Base-by-base conservation (phyloP, 164 flowering plant species). In the Hamamelis virginiana region DNA sequence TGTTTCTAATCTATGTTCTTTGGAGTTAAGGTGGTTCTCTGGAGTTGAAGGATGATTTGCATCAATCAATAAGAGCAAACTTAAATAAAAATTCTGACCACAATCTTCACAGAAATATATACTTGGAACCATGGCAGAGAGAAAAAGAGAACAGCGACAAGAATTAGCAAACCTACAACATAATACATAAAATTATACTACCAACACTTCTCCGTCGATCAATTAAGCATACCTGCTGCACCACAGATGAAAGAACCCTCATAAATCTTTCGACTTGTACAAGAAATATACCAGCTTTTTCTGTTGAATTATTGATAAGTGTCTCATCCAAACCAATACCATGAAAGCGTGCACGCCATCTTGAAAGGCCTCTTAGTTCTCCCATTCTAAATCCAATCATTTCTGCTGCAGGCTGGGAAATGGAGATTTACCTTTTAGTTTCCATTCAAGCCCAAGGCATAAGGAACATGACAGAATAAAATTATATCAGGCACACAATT, bases 371-470 rank as follows among this genome's bases (percentile, higher is more conserved):
- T 80, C 90, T 82, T 18, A 95, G 82, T 80, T 92, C 99, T 64
- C 99, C 99, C 78, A 91, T 80, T 82, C 97, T 80, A 76, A 95
- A 95, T 65, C 82, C 97, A 79, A 95, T 86, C 44, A 92, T 83
- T 81, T 95, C 99, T 72, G 84, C 90, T 68, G 99, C 97, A 74
- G 99, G 97, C 97, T 95, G 84, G 65, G 67, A 68, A 81, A 73
- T 12, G 45, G 48, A 69, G 9, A 52, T 50, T 51, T 23, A 69
- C 43, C 55, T 33, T 25, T 68, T 71, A 65, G 64, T 62, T 62
- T 66, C 47, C 25, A 58, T 45, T 67, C 43, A 66, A 51, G 56
- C 56, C 22, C 64, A 16, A 47, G 33, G 1, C 25, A 56, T 59
- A 55, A 61, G 38, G 62, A 65, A 26, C 53, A 62, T 14, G 33